Conservation (phyloP, 257 asterid genomes). For the Solanum pinnatisectum region DNA sequence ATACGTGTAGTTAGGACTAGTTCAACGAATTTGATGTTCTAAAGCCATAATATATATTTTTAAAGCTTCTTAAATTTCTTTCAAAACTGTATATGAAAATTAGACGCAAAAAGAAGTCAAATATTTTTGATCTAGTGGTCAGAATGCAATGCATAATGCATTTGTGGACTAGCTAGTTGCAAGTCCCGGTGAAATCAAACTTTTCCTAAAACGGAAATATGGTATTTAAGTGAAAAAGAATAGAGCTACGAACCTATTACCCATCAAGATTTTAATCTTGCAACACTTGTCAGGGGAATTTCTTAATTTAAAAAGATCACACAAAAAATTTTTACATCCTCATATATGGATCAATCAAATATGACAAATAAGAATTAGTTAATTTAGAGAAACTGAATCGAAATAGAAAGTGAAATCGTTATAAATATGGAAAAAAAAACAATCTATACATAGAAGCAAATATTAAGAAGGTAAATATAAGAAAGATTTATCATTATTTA, state of each 20-base stretch:
- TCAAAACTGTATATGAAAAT: background rate
- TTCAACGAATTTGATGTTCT: background rate
- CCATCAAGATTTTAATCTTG: background rate
- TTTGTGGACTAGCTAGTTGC: background rate
- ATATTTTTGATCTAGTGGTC: background rate
- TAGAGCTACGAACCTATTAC: background rate
- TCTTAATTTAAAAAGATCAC: background rate
- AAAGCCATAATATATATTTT: background rate
- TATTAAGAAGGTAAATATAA: background rate
- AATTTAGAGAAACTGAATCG: background rate
- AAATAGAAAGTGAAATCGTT: background rate
- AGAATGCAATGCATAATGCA: background rate
- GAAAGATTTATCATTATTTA: background rate
- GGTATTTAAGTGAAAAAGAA: background rate
- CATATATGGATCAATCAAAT: background rate
- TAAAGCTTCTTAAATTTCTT: background rate
- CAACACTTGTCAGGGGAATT: background rate
- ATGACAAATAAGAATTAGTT: background rate
- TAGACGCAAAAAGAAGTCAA: background rate
- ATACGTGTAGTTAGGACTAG: background rate
- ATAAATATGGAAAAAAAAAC: background rate
- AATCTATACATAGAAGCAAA: background rate
- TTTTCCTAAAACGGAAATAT: background rate
- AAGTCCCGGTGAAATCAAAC: background rate
- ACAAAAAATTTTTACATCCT: background rate